Evolutionary conservation across 148 eudicot species (phyloP), one percentile per base, ranked within the genome.

Genomic region (Rhododendron simsii): DNA sequence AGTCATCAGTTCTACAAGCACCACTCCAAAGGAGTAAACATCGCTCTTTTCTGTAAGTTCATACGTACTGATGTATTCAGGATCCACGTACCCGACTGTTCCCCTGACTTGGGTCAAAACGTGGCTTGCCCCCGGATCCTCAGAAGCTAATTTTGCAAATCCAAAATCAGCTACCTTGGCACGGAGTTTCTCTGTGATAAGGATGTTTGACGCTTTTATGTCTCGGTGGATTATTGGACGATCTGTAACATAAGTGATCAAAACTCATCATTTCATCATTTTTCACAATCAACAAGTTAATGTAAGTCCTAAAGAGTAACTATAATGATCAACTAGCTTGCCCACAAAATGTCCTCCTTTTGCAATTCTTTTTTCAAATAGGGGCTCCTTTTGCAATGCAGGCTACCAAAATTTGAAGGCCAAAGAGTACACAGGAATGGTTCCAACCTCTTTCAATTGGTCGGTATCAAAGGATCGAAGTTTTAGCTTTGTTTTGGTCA

Each of bases 151-250:
- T 47, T 96, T 89, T 61, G 98, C 98, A 81, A 94, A 93, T 81
- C 96, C 98, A 85, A 95, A 95, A 85, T 95, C 96, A 45, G 98
- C 94, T 45, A 95, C 98, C 91, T 95, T 95, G 37, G 96, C 98
- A 28, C 93, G 92, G 45, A 92, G 86, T 80, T 91, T 95, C 86
- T 95, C 93, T 35, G 96, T 94, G 84, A 95, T 90, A 82, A 95
- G 95, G 85, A 95, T 86, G 81, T 95, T 95, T 61, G 96, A 91
- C 79, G 96, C 86, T 87, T 95, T 95, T 69, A 95, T 93, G 89
- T 95, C 98, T 91, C 98, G 92, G 90, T 95, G 98, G 88, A 95
- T 93, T 77, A 95, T 94, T 87, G 95, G 94, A 88, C 86, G 93
- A 90, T 95, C 98, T 95, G 96, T 86, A 88, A 90, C 86, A 79